Base-by-base conservation (phyloP, 2,329 filamentous ascomycete species). In the Fusarium paranaense region DNA sequence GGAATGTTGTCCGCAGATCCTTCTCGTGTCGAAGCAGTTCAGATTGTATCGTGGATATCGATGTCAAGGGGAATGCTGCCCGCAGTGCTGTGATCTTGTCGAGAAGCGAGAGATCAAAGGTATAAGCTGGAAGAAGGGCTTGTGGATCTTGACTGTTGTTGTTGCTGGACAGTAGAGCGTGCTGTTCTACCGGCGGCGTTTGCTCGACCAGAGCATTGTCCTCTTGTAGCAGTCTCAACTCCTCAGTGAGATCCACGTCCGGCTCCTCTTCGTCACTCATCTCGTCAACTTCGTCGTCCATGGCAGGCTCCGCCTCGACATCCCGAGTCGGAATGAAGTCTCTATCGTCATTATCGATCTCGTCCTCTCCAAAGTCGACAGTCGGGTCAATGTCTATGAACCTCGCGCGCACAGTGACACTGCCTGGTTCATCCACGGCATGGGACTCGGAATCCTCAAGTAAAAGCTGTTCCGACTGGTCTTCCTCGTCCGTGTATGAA, bases 21-120 rank as follows among this genome's bases (percentile, higher is more conserved):
- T 81, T 79, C 7, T 78, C 60, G 22, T 81, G 79, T n/a, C 75
- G 79, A 7, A 75, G 69, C 4, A 87, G 74, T 2, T 84, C 76
- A 8, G 79, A 76, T 60, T 86, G 80, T 61, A 84, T 84, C 9
- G 80, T 72, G 4, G 79, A 73, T 8, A 80, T 72, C 1, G 83
- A 77, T 10, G 81, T 83, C 8, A 78, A 75, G 3, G 87, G 87
- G 50, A 87, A 89, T 0, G 87, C 86, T 18, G 79, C 75, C 50
- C 80, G 82, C 3, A 88, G 74, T n/a, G 82, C 80, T 8, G 67
- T 76, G 14, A 81, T 71, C 27, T 81, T 82, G 37, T 86, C 82
- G 1, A 82, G 52, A 25, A 71, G 75, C 13, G 67, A 65, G 27
- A 80, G 59, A 52, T 72, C 66, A 14, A 75, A 56, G 56, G 25